Percentiles rank a stretch among this genome's conserved stretches.
phyloP scores from a whole-genome alignment of 495 filamentous ascomycete genomes.

The Cairneyella variabilis region DNA sequence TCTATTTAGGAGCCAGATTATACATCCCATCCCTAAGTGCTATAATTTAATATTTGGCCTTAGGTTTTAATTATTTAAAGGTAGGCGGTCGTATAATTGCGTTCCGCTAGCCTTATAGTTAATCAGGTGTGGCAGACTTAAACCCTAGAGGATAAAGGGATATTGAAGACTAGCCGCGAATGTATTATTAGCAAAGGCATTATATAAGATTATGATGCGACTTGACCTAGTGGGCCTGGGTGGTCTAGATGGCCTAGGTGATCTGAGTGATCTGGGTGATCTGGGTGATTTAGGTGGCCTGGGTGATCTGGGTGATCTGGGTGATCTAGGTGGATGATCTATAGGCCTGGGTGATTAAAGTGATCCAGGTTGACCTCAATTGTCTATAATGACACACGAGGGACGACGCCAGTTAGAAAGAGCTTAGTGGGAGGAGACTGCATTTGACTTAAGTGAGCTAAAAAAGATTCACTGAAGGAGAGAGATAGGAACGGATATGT shows the following conservation, averaged over 20 bases:
- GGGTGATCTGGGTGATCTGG: too few relatives aligned
- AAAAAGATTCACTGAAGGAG: too few relatives aligned
- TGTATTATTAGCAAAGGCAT: not conserved
- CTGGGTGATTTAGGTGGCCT: too few relatives aligned
- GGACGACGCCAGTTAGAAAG: too few relatives aligned
- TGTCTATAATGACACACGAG: too few relatives aligned
- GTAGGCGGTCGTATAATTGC: constrained; percentile 9
- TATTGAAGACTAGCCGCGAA: not conserved
- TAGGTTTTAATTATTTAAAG: constrained; percentile 11
- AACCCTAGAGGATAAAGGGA: not conserved
- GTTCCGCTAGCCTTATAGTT: constrained; percentile 6
- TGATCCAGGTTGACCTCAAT: not conserved
- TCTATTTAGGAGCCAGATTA: constrained; percentile 6
- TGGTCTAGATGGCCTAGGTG: too few relatives aligned
- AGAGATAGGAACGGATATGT: too few relatives aligned
- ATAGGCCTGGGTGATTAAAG: too few relatives aligned
- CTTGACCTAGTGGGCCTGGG: not conserved
- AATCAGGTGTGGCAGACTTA: constrained; percentile 5
- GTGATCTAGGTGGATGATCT: too few relatives aligned
- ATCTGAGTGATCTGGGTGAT: too few relatives aligned
- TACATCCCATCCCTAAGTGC: constrained; percentile 14
- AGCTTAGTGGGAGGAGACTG: too few relatives aligned
- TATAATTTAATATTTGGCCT: constrained; percentile 3
- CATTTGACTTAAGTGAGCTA: too few relatives aligned
- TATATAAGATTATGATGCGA: not conserved